Base-by-base conservation (phyloP, 495 filamentous ascomycete species). In the Aspergillus egyptiacus region DNA sequence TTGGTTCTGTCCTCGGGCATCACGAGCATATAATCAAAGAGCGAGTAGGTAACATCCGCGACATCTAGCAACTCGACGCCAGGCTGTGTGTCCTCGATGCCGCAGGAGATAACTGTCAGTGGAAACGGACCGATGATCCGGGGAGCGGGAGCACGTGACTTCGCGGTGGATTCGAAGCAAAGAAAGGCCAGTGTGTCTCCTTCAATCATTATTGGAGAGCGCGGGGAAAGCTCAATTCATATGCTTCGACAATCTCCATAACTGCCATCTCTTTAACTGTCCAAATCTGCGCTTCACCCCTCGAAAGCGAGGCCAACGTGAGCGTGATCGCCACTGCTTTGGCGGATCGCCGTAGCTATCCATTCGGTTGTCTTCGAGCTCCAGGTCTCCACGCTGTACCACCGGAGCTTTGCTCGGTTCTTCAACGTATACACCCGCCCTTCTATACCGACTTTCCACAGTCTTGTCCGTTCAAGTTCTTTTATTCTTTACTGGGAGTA, bases 261-360 rank as follows among this genome's bases (percentile, higher is more conserved):
- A 76, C 27, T 62, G 63, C 25, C 75, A 78, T 50, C 64, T 65
- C 13, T 42, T 79, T 40, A 71, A 79, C 39, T 42, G 74, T 22
- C 76, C 50, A 62, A 72, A 1, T 66, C 69, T 36, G 59, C 66
- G n/a, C 57, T 68, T 27, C 69, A n/a, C n/a, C 63, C 11, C 58
- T 77, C 50, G 67, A 66, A 17, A 63, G 68, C 46, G 74, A 78
- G 47, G 44, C 71, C 35, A 70, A 72, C 40, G 48, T 71, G 46
- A 72, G 70, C 48, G 64, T 77, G 33, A 65, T 77, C 60, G 74
- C 68, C 45, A 46, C 73, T 76, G 53, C 58, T 75, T 53, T 74
- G 73, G 56, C 76, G 72, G 63, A 69, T 72, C 44, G 66, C 69
- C 17, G 33, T 33, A 50, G 62, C 28, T 13, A 31, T n/a, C n/a